These are phyloP conservation scores for Globisporangium orthogonon DNA, from an alignment of 352 stramenopile genomes.

Conservation along the genomic window DNA sequence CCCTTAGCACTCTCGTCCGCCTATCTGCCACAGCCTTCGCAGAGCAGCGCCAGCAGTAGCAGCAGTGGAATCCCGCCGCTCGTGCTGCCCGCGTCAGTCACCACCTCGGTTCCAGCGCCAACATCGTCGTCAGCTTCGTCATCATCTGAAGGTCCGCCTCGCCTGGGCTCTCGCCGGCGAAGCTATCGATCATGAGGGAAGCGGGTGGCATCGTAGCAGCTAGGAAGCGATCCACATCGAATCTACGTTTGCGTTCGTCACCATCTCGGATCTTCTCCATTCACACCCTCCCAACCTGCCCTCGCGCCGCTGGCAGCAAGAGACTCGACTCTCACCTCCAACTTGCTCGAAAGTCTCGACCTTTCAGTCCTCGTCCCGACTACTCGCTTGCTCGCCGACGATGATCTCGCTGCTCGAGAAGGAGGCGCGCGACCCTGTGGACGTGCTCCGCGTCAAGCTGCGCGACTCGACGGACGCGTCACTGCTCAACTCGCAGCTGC, in stretches of 20 bases:
- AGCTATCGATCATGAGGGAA: background rate
- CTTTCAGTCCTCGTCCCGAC: background rate
- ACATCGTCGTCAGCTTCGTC: background rate
- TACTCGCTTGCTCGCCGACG: background rate
- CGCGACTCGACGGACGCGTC: slow-evolving; percentile 79
- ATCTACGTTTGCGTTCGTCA: too few species aligned
- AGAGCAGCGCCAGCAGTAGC: background rate
- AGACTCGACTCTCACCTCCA: too few species aligned
- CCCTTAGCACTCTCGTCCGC: slow-evolving; percentile 1
- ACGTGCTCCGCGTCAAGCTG: slow-evolving; percentile 75
- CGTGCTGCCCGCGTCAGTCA: background rate
- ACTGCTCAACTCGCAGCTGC: slow-evolving; percentile 75
- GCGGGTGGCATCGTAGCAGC: too few species aligned
- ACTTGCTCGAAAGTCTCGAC: background rate
- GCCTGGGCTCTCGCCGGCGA: background rate
- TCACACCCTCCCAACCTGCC: background rate
- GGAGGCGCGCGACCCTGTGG: slow-evolving; percentile 73
- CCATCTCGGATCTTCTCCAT: background rate
- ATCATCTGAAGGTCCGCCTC: background rate
- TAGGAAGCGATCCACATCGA: too few species aligned
- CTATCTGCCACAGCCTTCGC: slow-evolving; percentile 3
- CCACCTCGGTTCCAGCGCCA: background rate
- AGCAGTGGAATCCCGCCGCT: background rate
- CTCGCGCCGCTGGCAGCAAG: too few species aligned
- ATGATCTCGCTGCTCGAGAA: slow-evolving; percentile 85